Percentiles rank a stretch among this genome's conserved stretches.
Evolutionary conservation across 73 alveolate genomes (phyloP).

Genomic region (Symbiodinium natans): DNA sequence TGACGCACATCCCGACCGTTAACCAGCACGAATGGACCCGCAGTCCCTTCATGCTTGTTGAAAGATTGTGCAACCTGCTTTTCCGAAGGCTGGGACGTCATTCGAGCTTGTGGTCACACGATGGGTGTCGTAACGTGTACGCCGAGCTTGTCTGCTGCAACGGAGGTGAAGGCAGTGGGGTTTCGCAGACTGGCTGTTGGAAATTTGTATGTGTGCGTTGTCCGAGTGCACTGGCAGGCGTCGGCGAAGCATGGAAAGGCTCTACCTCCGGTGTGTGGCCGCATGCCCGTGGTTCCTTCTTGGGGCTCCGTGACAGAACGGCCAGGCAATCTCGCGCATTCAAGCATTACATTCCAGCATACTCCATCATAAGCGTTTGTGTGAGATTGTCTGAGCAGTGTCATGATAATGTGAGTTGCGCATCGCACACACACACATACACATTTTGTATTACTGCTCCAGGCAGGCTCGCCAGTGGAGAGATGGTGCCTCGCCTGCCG

Average conservation of each 20-base stretch:
- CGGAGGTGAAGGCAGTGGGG: not conserved
- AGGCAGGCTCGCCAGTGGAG: not conserved
- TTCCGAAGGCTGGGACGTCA: not conserved
- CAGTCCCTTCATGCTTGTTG: no score
- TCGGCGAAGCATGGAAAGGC: not conserved
- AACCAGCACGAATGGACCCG: no score
- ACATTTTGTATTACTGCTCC: not conserved
- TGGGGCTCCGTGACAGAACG: conserved; percentile 60
- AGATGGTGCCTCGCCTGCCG: not conserved
- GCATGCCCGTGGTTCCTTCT: conserved; percentile 79
- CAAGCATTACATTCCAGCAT: no score
- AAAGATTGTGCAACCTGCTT: no score
- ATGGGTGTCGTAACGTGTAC: not conserved
- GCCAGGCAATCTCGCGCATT: not conserved
- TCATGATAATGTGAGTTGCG: no score
- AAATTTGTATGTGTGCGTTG: not conserved
- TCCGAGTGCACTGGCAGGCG: not conserved
- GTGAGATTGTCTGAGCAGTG: no score
- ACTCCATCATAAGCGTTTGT: no score
- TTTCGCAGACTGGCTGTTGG: no score
- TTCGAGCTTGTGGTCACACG: conserved; percentile 15
- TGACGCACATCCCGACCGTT: no score
- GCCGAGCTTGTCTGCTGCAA: not conserved
- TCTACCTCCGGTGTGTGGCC: conserved; percentile 58
- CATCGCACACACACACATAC: no score